Conservation (phyloP, 2,329 filamentous ascomycete genomes). For the Nothomitra cinnamomea region DNA sequence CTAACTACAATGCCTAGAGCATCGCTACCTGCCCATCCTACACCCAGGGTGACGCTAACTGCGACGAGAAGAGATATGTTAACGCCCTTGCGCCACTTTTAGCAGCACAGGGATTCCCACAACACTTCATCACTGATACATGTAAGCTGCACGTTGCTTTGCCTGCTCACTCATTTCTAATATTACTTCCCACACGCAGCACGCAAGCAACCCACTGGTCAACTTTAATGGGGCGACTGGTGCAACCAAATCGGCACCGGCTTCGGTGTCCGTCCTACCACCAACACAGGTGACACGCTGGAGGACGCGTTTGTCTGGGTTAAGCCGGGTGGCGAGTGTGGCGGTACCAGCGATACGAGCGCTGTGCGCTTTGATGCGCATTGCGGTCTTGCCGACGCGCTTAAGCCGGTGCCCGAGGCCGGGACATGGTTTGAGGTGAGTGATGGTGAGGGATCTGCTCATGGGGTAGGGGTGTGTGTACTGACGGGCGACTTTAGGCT, state of each 20-base stretch:
- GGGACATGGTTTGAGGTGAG: constrained; percentile 50
- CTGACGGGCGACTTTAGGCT: too few species aligned
- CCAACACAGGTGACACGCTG: constrained; percentile 40
- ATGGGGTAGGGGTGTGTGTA: too few species aligned
- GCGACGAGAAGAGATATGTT: constrained; percentile 35
- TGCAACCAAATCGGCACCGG: constrained; percentile 48
- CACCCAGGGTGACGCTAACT: constrained; percentile 29
- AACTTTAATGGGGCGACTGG: constrained; percentile 46
- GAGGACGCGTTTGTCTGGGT: constrained; percentile 54
- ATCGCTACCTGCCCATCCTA: constrained; percentile 28
- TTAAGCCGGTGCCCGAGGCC: constrained; percentile 51
- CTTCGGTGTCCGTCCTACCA: constrained; percentile 45
- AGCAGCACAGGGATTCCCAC: constrained; percentile 28
- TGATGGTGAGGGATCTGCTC: too few species aligned
- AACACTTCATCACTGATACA: constrained; percentile 38
- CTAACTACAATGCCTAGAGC: constrained; percentile 40
- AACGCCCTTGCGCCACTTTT: constrained; percentile 34
- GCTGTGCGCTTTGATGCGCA: constrained; percentile 35
- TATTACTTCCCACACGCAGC: constrained; percentile 41
- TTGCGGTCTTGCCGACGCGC: constrained; percentile 35
- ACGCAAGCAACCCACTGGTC: constrained; percentile 41
- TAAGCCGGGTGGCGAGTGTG: constrained; percentile 44
- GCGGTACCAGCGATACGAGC: constrained; percentile 26
- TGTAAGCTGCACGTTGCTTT: too few species aligned
- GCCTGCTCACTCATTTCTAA: too few species aligned